phyloP scores from a whole-genome alignment of 257 asterid genomes.

The Ilex aquifolium region DNA sequence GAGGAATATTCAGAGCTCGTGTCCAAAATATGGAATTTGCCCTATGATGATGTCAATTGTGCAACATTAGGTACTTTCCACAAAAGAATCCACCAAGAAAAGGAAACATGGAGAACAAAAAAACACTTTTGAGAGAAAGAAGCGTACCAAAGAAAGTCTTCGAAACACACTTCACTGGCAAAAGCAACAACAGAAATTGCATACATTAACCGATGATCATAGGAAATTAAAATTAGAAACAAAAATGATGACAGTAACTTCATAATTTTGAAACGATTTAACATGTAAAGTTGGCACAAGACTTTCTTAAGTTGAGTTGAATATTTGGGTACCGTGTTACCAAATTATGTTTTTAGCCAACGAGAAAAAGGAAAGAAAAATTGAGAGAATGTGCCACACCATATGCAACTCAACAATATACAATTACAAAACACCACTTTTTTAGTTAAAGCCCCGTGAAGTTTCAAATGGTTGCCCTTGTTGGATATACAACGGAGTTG shows the following conservation, averaged over 20 bases:
- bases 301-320: too few relatives aligned
- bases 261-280: not conserved
- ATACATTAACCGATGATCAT: constrained; percentile 12
- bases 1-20: constrained; percentile 86
- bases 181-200: constrained; percentile 26
- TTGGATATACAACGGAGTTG: too few relatives aligned
- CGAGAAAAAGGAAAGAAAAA: too few relatives aligned
- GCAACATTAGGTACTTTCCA: constrained; percentile 22
- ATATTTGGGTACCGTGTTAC: not conserved
- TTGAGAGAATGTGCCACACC: too few relatives aligned
- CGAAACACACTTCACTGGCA: constrained; percentile 72
- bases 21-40: constrained; percentile 97
- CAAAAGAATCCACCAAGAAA: constrained; percentile 4
- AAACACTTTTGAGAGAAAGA: constrained; percentile 12
- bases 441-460: too few relatives aligned
- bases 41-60: constrained; percentile 42
- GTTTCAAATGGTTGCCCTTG: too few relatives aligned
- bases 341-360: not conserved
- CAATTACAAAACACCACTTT: too few relatives aligned
- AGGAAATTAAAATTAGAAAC: constrained; percentile 1
- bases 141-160: constrained; percentile 88
- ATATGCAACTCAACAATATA: too few relatives aligned
- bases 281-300: not conserved
- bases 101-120: constrained; percentile 3
- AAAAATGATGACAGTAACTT: not conserved